Conservation (phyloP, 305 asterid genomes). For the Coffea humblotiana region DNA sequence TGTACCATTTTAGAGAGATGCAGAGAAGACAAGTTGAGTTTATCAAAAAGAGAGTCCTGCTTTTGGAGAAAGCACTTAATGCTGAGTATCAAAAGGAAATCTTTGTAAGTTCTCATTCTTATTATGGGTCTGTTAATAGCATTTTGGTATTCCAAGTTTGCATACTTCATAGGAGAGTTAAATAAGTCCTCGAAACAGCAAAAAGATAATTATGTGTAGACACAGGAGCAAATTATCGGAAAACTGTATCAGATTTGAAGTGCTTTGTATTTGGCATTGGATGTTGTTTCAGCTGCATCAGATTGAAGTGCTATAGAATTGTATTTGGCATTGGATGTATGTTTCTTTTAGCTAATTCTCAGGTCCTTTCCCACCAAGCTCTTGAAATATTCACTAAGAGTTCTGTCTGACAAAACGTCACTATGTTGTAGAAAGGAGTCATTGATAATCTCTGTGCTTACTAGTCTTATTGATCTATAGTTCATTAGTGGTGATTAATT, state of each 20-base stretch:
- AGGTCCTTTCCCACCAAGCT: not conserved
- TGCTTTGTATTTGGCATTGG: not conserved
- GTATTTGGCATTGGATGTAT: not conserved
- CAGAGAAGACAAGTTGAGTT: conserved; percentile 95
- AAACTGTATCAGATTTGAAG: too few relatives aligned
- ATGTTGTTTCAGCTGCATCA: not conserved
- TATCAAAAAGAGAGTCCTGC: conserved; percentile 87
- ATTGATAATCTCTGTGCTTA: not conserved
- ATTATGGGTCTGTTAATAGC: not conserved
- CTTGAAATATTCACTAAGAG: not conserved
- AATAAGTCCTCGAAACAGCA: not conserved
- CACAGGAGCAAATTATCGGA: not conserved
- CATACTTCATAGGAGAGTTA: not conserved
- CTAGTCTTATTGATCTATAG: not conserved
- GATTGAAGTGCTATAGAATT: not conserved
- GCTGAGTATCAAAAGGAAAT: conserved; percentile 66
- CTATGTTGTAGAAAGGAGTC: not conserved
- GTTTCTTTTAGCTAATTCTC: not conserved
- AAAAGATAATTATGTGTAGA: not conserved
- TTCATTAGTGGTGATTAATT: not conserved
- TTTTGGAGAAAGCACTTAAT: conserved; percentile 79
- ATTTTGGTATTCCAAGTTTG: not conserved
- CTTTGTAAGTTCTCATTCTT: conserved; percentile 62
- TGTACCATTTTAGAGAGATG: conserved; percentile 83
- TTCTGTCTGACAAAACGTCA: not conserved